phyloP scores from a whole-genome alignment of 2,329 filamentous ascomycete genomes.

The Epichloe typhina region DNA sequence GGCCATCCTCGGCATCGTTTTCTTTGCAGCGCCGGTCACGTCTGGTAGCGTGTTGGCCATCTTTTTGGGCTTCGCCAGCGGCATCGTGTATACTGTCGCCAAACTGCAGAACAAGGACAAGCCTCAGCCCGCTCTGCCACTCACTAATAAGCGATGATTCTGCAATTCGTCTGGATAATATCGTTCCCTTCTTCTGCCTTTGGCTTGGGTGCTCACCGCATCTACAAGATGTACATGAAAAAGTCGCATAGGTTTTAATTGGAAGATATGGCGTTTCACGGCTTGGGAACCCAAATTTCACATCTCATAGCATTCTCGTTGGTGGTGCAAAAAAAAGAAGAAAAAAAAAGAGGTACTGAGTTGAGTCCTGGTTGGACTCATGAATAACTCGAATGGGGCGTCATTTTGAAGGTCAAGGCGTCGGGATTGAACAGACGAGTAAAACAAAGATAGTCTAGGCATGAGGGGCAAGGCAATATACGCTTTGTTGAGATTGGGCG shows the following conservation, averaged over 20 bases:
- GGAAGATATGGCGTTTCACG: not conserved
- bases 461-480: too few species aligned
- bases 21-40: slow-evolving; percentile 90
- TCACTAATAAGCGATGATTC: slow-evolving; percentile 2
- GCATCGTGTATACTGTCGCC: slow-evolving; percentile 62
- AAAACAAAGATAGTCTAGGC: too few species aligned
- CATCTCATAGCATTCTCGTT: not conserved
- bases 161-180: not conserved
- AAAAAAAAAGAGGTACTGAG: not conserved
- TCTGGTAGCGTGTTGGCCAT: slow-evolving; percentile 88
- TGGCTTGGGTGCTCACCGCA: not conserved
- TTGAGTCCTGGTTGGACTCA: too few species aligned
- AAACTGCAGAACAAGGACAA: slow-evolving; percentile 6
- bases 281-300: not conserved
- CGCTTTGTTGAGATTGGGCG: too few species aligned
- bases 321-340: not conserved
- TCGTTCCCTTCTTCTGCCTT: not conserved
- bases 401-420: too few species aligned
- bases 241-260: not conserved
- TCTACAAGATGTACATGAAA: not conserved
- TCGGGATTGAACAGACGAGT: too few species aligned
- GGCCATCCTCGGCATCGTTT: slow-evolving; percentile 79
- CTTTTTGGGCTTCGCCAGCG: slow-evolving; percentile 77
- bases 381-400: not conserved
- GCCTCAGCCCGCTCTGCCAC: slow-evolving; percentile 2